A percentile compares a stretch with the other conserved stretches of the same genome.
Conservation (phyloP, 139 green algal genomes). For the Volvox africanus region DNA sequence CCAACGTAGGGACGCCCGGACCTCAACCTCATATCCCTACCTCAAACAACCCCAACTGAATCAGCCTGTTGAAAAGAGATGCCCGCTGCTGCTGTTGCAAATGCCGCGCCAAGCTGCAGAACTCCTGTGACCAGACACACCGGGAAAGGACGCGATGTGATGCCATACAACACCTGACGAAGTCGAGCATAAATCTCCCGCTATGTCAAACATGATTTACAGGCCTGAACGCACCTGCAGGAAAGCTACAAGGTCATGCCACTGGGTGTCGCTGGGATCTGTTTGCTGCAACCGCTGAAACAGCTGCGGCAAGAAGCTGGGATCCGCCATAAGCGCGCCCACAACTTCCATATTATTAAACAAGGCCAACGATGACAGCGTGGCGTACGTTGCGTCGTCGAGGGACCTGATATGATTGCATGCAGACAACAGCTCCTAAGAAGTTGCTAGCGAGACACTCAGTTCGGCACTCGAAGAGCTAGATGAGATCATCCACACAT, state of each 20-base stretch:
- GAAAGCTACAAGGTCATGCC: conserved; percentile 91
- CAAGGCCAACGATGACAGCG: conserved; percentile 82
- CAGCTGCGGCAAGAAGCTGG: conserved; percentile 88
- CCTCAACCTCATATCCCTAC: conserved; percentile 48
- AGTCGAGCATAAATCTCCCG: too few species aligned
- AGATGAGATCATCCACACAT: too few species aligned
- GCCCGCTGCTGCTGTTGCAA: conserved; percentile 79
- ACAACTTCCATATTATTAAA: conserved; percentile 98
- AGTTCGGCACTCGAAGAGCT: too few species aligned
- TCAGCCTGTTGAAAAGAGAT: conserved; percentile 81
- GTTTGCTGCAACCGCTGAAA: conserved; percentile 77
- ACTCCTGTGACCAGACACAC: conserved; percentile 79
- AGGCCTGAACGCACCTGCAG: conserved; percentile 62
- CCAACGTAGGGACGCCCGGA: too few species aligned
- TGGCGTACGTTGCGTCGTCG: conserved; percentile 95
- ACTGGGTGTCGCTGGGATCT: conserved; percentile 63
- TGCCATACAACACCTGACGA: too few species aligned
- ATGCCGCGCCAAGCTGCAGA: conserved; percentile 89
- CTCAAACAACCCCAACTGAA: conserved; percentile 90
- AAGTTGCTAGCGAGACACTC: too few species aligned
- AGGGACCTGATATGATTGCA: conserved; percentile 65
- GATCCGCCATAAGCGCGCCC: conserved; percentile 69
- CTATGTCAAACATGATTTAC: too few species aligned
- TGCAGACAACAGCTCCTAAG: too few species aligned
- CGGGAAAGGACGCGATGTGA: too few species aligned